Evolutionary conservation across 192 early-diverging fungal species (phyloP), one percentile per base, ranked within the genome.

Genomic region (Podila verticillata): DNA sequence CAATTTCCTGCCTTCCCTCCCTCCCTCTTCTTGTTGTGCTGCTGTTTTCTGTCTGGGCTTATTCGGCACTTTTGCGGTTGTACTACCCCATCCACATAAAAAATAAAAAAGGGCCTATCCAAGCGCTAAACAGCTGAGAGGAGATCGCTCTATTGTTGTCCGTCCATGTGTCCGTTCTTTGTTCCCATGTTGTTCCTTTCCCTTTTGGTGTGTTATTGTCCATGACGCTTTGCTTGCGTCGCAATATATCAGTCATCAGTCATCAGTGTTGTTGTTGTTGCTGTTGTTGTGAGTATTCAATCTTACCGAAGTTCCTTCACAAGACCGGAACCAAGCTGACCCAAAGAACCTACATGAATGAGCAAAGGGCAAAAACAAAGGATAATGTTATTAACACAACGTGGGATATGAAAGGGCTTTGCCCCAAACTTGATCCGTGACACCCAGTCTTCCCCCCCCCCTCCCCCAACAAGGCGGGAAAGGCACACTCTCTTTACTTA

Each of bases 241-340:
- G 44, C 44, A 59, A 17, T 66, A 32, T 51, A 36, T 48, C 34
- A 26, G 17, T 60, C 17, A 17, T 60, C 20, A 7, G 6, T 22
- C 24, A 22, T 20, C 54, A 22, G n/a, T n/a, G n/a, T n/a, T 57
- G 15, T n/a, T 7, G 7, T n/a, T 24, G 8, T 17, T 32, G 4
- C 24, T 32, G 15, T 13, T 32, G 6, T 56, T 15, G 8, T 60
- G 26, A 5, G 5, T 2, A 17, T 32, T 60, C 17, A 19, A 15
- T 20, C 74, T 73, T 87, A 86, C 86, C 90, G 78, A 20, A 91
- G 85, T 17, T 87, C 77, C 63, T 84, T 83, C 68, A 89, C 90
- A 71, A 91, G 84, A 32, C 84, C 87, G 48, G 86, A 82, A n/a
- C 90, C 90, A 34, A 91, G 87, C 73, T 91, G 90, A 9, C 90